Base-by-base conservation (phyloP, 1,139 yeast species). In the Yarrowia galli region DNA sequence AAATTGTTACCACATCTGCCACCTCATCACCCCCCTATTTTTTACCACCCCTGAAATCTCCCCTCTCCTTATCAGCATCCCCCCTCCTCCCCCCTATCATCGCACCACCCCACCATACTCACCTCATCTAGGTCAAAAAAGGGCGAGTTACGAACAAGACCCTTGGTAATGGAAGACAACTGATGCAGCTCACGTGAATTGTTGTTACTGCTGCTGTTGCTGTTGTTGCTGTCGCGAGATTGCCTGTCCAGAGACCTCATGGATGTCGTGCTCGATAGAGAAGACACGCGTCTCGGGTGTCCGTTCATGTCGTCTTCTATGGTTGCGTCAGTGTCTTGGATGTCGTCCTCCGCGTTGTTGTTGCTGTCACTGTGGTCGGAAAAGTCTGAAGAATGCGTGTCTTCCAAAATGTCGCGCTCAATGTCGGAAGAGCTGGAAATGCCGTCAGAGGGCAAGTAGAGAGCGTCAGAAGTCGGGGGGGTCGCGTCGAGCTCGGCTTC, bases 261-360 rank as follows among this genome's bases (percentile, higher is more conserved):
- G 7, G 51, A 32, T 0, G 38, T 28, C 18, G 64, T 43, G 42
- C 42, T 32, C 5, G 64, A 43, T 2, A 58, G 64, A 28, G 64
- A 58, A 28, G 64, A 58, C 40, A 58, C 64, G 64, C 64, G 64
- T 58, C 64, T 40, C 15, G 64, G 64, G 25, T 58, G 64, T 12
- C 51, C 40, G 35, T 58, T 58, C 64, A 58, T 58, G 64, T 58
- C 64, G 18, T 36, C n/a, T 20, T 8, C 16, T 13, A 18, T 9
- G 22, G 32, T 22, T 38, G 60, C 45, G 45, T 38, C 45, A 9
- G 22, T 36, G 43, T 36, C 43, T 13, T 15, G 43, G 43, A 40
- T n/a, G 22, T 1, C 42, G 42, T 15, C 15, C 9, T 38, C 42
- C n/a, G 8, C 12, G 22, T 40, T 5, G 46, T 22, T 42, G 46